Base-by-base conservation (phyloP, 2,329 filamentous ascomycete species). In the Hypoxylon sp. region DNA sequence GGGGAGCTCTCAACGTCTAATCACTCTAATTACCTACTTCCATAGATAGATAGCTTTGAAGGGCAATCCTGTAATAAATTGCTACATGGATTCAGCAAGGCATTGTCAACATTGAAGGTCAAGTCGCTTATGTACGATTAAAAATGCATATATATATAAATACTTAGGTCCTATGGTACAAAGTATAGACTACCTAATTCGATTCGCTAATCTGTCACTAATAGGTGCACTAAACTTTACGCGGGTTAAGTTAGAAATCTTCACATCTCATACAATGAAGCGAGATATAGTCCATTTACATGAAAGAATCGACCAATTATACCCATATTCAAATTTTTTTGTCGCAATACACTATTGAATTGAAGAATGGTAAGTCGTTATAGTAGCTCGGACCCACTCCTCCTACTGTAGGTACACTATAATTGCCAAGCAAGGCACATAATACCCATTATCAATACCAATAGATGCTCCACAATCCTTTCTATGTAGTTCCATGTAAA, bases 401-500 rank as follows among this genome's bases (percentile, higher is more conserved):
- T 35, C 19, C 19, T 3, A 22, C 19, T 22, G 19, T 22, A 22
- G 19, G 19, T 22, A 22, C 19, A 24, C 14, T 51, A 52, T 14
- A 26, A 11, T 17, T 35, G 9, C 66, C 63, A 66, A 31, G 26
- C 65, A 22, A 29, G n/a, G 55, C 73, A 76, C 74, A 72, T 74
- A 73, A 76, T 62, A 39, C 13, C 71, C 70, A 67, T 70, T 70
- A 74, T 74, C 74, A 57, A 68, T 64, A 73, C 68, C 61, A 54
- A 50, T 48, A 62, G 19, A 46, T 69, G 67, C 70, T 72, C 56
- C 53, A 67, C 74, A 51, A 74, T 69, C 37, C 61, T 65, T 75
- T 63, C 52, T 58, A n/a, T n/a, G n/a, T n/a, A 63, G 37, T 52
- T 54, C 58, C n/a, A 70, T 65, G 73, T 76, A 76, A 77, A 77